These are phyloP conservation scores for Microdochium nivale DNA, from an alignment of 2,329 filamentous ascomycete species.

Conservation along the genomic window DNA sequence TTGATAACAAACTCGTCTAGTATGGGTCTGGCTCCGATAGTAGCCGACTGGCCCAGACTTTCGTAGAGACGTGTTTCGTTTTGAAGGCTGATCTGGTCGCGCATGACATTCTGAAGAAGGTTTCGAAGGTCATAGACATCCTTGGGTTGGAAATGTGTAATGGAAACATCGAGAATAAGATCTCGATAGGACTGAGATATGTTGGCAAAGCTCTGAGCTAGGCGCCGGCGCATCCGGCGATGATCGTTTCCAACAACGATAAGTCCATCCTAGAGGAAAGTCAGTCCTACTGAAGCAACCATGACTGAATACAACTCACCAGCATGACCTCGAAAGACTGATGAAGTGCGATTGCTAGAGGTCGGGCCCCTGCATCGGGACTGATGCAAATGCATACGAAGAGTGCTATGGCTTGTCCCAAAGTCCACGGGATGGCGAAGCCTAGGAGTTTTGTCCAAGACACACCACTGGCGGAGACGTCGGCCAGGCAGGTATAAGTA, in stretches of 20 bases:
- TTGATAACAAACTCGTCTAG: conserved; percentile 23
- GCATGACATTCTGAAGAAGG: conserved; percentile 44
- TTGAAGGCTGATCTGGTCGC: conserved; percentile 42
- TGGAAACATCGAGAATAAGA: conserved; percentile 45
- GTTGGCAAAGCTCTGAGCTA: conserved; percentile 44
- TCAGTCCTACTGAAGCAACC: conserved; percentile 8
- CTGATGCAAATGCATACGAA: conserved; percentile 36
- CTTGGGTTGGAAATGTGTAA: conserved; percentile 41
- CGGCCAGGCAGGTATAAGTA: conserved; percentile 42
- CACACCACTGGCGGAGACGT: conserved; percentile 31
- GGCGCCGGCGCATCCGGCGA: conserved; percentile 27
- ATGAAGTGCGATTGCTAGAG: conserved; percentile 38
- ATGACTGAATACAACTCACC: conserved; percentile 15
- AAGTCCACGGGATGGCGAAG: conserved; percentile 46
- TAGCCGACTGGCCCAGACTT: conserved; percentile 11
- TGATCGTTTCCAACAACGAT: conserved; percentile 25
- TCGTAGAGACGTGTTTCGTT: conserved; percentile 38
- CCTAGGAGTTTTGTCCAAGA: conserved; percentile 40
- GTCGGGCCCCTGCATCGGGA: conserved; percentile 47
- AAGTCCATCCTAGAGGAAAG: conserved; percentile 21
- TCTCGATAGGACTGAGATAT: conserved; percentile 48
- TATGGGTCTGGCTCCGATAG: conserved; percentile 1
- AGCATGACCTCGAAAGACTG: conserved; percentile 37
- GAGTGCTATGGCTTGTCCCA: conserved; percentile 45
- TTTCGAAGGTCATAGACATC: conserved; percentile 44